These are phyloP conservation scores for Diddensiella caesifluorescens DNA, from an alignment of 805 yeast genomes.

Conservation along the genomic window DNA sequence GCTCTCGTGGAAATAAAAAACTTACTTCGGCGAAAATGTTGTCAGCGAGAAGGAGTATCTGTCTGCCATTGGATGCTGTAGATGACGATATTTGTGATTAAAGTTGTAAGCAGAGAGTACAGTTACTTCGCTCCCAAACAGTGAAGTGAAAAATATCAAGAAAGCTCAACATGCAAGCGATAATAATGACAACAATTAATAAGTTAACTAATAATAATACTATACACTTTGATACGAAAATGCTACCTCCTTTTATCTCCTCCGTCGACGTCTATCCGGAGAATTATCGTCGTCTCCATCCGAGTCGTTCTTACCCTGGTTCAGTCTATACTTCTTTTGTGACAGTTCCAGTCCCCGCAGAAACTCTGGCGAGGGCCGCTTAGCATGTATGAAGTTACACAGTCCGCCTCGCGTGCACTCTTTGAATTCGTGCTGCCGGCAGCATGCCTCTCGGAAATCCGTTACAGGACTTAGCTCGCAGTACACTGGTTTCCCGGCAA, in stretches of 20 bases:
- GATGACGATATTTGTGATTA: too few species aligned
- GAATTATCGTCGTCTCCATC: constrained; percentile 1
- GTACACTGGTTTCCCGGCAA: constrained; percentile 67
- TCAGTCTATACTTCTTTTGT: constrained; percentile 28
- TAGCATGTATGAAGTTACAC: constrained; percentile 83
- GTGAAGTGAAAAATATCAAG: too few species aligned
- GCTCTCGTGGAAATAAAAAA: constrained; percentile 4
- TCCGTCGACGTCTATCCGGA: constrained; percentile 6
- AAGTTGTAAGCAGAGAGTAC: too few species aligned
- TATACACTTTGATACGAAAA: too few species aligned
- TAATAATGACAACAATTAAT: too few species aligned
- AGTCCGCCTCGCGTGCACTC: constrained; percentile 73
- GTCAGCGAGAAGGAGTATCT: constrained; percentile 96
- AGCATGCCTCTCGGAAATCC: constrained; percentile 64
- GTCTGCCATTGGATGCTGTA: constrained; percentile 82
- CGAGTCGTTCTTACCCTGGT: constrained; percentile 2
- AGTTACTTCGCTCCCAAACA: too few species aligned
- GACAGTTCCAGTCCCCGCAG: constrained; percentile 40
- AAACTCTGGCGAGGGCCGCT: constrained; percentile 46
- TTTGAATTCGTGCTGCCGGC: constrained; percentile 61
- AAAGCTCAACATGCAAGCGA: too few species aligned
- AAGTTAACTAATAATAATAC: too few species aligned
- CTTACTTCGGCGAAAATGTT: constrained; percentile 93
- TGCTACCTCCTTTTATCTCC: constrained; percentile 5
- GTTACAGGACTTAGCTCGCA: constrained; percentile 74